These are phyloP conservation scores for Kodamaea fungicola DNA, from an alignment of 1,139 yeast genomes.

Conservation along the genomic window DNA sequence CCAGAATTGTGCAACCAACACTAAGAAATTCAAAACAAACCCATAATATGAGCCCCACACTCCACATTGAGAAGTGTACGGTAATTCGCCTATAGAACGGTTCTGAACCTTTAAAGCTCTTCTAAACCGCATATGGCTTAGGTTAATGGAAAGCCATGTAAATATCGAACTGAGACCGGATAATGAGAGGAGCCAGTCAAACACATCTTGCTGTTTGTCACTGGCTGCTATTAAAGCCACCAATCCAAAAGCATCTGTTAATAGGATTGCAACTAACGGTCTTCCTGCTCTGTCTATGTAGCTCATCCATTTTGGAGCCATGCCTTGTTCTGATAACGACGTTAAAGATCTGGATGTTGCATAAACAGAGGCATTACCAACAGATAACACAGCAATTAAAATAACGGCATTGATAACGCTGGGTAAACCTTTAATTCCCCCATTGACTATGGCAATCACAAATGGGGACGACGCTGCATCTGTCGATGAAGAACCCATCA, in stretches of 20 bases:
- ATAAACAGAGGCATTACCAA: conserved; percentile 41
- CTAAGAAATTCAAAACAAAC: conserved; percentile 53
- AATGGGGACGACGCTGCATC: conserved; percentile 60
- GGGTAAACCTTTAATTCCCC: conserved; percentile 54
- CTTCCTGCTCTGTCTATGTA: conserved; percentile 31
- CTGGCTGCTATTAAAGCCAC: conserved; percentile 74
- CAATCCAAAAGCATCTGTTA: conserved; percentile 51
- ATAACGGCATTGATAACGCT: conserved; percentile 51
- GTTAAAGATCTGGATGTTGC: conserved; percentile 32
- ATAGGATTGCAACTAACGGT: conserved; percentile 29
- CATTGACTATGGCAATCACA: conserved; percentile 55
- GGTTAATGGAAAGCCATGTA: conserved; percentile 78
- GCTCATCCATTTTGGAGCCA: conserved; percentile 32
- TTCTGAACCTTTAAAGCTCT: conserved; percentile 66
- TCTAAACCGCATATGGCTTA: conserved; percentile 79
- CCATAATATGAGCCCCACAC: conserved; percentile 68
- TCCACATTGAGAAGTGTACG: conserved; percentile 70
- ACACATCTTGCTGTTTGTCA: conserved; percentile 59
- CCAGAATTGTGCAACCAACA: conserved; percentile 80
- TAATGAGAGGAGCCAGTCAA: conserved; percentile 77
- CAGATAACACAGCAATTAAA: conserved; percentile 46
- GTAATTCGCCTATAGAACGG: conserved; percentile 60
- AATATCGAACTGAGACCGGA: conserved; percentile 82
- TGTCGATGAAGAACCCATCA: conserved; percentile 31
- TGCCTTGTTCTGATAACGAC: conserved; percentile 31